Base-by-base conservation (phyloP, 163 green algal genomes). In the Volvox carteri region DNA sequence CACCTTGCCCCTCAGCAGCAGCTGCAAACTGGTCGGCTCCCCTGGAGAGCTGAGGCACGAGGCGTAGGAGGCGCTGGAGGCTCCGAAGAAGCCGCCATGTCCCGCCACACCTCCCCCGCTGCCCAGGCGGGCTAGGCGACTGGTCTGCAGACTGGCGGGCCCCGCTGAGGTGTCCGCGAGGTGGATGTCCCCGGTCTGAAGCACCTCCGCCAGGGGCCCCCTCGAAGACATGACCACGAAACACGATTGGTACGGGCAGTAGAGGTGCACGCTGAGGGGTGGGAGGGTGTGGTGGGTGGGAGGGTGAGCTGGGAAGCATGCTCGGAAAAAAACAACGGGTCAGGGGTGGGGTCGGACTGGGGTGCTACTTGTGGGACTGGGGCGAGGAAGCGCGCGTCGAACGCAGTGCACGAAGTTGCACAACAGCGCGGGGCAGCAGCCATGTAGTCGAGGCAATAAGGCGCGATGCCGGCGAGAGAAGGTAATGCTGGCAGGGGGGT, bases 1-100 rank as follows among this genome's bases (percentile, higher is more conserved):
- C n/a, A 86, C 78, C 39, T 86, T 86, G 58, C 30, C 35, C 4
- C 25, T 18, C 25, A 86, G 14, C 41, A 86, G 42, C 58, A 77
- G 42, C 78, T 86, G 39, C 42, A 86, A 58, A 30, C 78, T 86
- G 41, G 21, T 46, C 23, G 35, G 46, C 35, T 85, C 75, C 48
- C 54, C 54, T 30, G 54, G 54, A 35, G 7, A 30, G 48, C 48
- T 18, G 39, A 78, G 18, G 62, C 62, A n/a, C 6, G 62, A 50
- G 68, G 8, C 58, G 58, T 23, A 37, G 58, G 19, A 14, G n/a
- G 37, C 37, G 37, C 37, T 37, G 37, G 35, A 23, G 67, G 30
- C 67, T 23, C 67, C 37, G 62, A 74, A 58, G 48, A 58, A 58
- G 48, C 48, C 48, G 48, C 12, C 48, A n/a, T n/a, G n/a, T n/a